A percentile compares a stretch with the other conserved stretches of the same genome.
These are phyloP conservation scores for Micractinium sp. DNA, from an alignment of 139 green algal genomes.

Conservation along the genomic window DNA sequence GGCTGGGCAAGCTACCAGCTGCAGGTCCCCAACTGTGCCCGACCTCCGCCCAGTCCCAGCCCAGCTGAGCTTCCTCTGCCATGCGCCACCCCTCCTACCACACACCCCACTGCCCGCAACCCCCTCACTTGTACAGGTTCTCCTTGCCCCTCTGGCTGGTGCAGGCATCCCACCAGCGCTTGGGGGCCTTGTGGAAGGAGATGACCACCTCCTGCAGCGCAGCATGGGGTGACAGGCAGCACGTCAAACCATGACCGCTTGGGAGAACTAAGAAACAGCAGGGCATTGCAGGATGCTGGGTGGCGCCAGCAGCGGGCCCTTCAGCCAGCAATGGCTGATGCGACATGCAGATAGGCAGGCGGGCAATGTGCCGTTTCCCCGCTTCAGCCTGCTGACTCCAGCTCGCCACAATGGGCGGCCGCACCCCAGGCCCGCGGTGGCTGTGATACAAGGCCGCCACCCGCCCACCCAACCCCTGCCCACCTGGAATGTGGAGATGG, in stretches of 20 bases:
- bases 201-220: conserved; percentile 49
- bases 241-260: no score
- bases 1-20: not conserved
- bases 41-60: not conserved
- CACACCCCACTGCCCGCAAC: not conserved
- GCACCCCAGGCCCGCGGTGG: no score
- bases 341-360: not conserved
- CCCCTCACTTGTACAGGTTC: conserved; percentile 28
- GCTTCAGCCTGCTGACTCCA: no score
- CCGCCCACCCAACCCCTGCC: not conserved
- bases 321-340: not conserved
- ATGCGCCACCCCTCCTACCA: not conserved
- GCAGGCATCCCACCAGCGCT: conserved; percentile 46
- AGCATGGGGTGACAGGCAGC: not conserved
- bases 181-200: conserved; percentile 55
- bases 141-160: conserved; percentile 31
- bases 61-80: not conserved
- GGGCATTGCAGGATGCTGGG: no score
- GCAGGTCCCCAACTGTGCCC: not conserved
- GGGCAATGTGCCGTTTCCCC: not conserved
- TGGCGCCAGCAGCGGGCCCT: no score
- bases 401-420: no score
- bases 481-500: conserved; percentile 49
- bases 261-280: no score
- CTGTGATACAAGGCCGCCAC: no score